Conservation (phyloP, 768 basidiomycete species). For the Suillus cothurnatus region DNA sequence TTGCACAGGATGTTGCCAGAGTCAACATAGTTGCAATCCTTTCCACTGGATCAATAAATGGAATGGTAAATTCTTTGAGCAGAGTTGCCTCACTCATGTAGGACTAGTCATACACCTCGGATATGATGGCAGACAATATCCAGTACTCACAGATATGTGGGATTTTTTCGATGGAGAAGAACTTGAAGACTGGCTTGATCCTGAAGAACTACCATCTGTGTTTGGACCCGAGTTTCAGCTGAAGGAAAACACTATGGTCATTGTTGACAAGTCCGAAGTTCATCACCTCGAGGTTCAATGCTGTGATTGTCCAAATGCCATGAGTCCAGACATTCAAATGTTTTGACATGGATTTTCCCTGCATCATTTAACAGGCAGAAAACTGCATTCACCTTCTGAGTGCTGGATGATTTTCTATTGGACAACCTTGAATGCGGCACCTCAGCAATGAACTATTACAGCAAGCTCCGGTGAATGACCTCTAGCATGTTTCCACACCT, state of each 20-base stretch:
- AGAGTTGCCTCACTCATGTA: too few relatives aligned
- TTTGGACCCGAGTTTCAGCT: background rate
- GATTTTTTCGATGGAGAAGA: background rate
- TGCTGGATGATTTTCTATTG: too few relatives aligned
- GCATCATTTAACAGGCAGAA: too few relatives aligned
- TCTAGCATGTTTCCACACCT: constrained; percentile 1
- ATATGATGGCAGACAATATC: background rate
- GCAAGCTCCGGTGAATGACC: background rate
- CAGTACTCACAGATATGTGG: background rate
- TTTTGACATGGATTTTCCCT: too few relatives aligned
- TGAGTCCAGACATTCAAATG: too few relatives aligned
- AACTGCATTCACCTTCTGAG: background rate
- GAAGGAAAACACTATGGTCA: background rate
- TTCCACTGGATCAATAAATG: too few relatives aligned
- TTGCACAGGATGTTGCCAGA: too few relatives aligned
- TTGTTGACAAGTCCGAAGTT: background rate
- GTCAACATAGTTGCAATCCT: too few relatives aligned
- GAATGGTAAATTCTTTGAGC: too few relatives aligned
- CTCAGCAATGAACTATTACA: too few relatives aligned
- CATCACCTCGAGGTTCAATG: background rate
- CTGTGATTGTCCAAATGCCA: background rate
- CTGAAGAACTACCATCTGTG: background rate
- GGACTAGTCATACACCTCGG: too few relatives aligned
- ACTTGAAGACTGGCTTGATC: background rate
- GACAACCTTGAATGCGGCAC: too few relatives aligned